A percentile compares a stretch with the other conserved stretches of the same genome.
Conservation (phyloP, 257 asterid genomes). For the Striga asiatica region DNA sequence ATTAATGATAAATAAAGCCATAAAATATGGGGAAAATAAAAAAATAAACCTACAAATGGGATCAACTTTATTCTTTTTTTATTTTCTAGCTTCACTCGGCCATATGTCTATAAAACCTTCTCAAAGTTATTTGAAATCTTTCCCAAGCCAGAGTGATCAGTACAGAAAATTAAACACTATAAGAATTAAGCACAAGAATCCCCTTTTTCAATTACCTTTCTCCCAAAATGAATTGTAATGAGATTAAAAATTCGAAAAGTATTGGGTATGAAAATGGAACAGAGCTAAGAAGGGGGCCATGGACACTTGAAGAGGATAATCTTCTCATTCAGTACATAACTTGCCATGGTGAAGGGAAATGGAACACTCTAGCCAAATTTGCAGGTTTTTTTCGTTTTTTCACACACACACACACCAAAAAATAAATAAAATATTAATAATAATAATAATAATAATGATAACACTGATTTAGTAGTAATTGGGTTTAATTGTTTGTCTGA, state of each 20-base stretch:
- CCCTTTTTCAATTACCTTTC: too few relatives aligned
- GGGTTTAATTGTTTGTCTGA: neutral
- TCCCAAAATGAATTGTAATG: conserved; percentile 17
- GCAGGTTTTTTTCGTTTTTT: conserved; percentile 27
- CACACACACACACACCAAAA: neutral
- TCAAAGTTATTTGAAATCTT: neutral
- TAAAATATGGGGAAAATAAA: conserved; percentile 2
- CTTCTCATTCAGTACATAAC: conserved; percentile 48
- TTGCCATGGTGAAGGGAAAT: conserved; percentile 65
- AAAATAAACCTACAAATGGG: neutral
- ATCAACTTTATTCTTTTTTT: conserved; percentile 41
- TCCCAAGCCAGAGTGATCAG: too few relatives aligned
- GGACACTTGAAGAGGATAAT: conserved; percentile 78
- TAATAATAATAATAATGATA: too few relatives aligned
- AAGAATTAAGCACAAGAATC: too few relatives aligned
- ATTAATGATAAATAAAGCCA: conserved; percentile 11
- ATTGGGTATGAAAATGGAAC: conserved; percentile 26
- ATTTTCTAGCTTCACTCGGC: conserved; percentile 14
- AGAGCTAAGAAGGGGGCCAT: conserved; percentile 70
- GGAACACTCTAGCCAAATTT: conserved; percentile 59
- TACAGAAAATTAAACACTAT: too few relatives aligned
- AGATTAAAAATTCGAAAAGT: neutral
- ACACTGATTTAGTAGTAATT: too few relatives aligned
- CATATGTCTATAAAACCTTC: conserved; percentile 5
- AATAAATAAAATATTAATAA: too few relatives aligned